These are phyloP conservation scores for Stephania yunnanensis DNA, from an alignment of 164 flowering plant genomes.

Conservation along the genomic window DNA sequence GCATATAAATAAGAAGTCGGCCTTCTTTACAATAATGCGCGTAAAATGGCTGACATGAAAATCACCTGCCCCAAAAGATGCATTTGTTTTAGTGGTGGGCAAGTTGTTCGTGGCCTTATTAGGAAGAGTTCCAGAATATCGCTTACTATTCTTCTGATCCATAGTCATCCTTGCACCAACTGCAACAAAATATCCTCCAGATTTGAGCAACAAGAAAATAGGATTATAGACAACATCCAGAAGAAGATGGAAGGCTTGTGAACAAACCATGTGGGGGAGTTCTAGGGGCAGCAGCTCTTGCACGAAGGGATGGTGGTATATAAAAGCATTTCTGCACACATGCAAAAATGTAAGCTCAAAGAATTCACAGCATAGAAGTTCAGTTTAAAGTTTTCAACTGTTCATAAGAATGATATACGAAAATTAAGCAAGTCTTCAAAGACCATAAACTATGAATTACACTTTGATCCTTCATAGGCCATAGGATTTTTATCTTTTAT, in stretches of 20 bases:
- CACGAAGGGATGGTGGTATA: slow-evolving; percentile 85
- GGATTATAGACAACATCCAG: not conserved
- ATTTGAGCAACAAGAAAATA: not conserved
- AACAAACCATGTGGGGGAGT: slow-evolving; percentile 84
- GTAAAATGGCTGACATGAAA: not conserved
- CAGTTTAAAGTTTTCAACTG: not conserved
- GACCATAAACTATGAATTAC: not conserved
- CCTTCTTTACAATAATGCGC: not conserved
- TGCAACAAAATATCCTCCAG: slow-evolving; percentile 11
- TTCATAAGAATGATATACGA: not conserved
- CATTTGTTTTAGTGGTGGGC: slow-evolving; percentile 37
- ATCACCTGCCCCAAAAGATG: slow-evolving; percentile 43
- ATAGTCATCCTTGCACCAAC: slow-evolving; percentile 39
- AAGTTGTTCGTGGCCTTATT: slow-evolving; percentile 38
- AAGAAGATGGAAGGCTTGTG: not conserved
- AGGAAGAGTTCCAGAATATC: slow-evolving; percentile 36
- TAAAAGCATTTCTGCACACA: slow-evolving; percentile 74
- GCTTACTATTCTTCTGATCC: slow-evolving; percentile 49
- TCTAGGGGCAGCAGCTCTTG: slow-evolving; percentile 42
- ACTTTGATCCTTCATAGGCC: not conserved
- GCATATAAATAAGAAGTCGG: not conserved
- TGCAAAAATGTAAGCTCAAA: not conserved
- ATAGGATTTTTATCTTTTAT: not conserved
- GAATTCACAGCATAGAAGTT: not conserved
- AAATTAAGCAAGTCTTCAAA: not conserved